Evolutionary conservation across 495 filamentous ascomycete genomes (phyloP).

Genomic region (Aspergillus diversus): DNA sequence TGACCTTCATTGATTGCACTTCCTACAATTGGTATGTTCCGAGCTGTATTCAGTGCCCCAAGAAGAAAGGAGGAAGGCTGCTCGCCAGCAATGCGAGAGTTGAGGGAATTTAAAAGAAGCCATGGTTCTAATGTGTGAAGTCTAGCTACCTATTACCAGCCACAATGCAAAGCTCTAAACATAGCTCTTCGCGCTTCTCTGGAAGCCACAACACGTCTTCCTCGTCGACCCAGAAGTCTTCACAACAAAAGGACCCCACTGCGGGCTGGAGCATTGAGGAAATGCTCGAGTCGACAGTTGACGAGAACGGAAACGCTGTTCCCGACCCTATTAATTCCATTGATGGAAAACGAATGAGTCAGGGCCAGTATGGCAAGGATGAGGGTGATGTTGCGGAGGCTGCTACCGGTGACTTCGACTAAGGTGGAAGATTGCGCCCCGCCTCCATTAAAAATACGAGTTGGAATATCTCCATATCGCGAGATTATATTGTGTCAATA

Average conservation of each 20-base stretch:
- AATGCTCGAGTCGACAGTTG: slow-evolving; percentile 30
- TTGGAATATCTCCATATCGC: no score
- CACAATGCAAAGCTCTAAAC: slow-evolving; percentile 22
- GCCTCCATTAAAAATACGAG: no score
- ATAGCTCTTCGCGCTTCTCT: slow-evolving; percentile 7
- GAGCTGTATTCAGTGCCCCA: neutral
- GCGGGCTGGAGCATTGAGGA: slow-evolving; percentile 33
- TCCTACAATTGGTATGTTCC: neutral
- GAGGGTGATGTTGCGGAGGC: slow-evolving; percentile 33
- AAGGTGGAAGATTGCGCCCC: slow-evolving; percentile 12
- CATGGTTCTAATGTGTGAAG: neutral
- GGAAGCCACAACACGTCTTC: neutral
- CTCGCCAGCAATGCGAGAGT: neutral
- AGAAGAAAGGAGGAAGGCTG: neutral
- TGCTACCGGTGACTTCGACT: slow-evolving; percentile 42
- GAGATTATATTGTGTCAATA: no score
- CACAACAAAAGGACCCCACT: slow-evolving; percentile 16
- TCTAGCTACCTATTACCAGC: neutral
- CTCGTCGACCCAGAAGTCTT: neutral
- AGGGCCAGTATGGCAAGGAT: slow-evolving; percentile 15
- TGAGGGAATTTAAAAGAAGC: neutral
- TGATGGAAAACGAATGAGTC: slow-evolving; percentile 27
- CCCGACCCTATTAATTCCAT: slow-evolving; percentile 34
- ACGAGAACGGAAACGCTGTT: slow-evolving; percentile 39
- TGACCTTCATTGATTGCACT: neutral